Percentiles rank a stretch among this genome's conserved stretches.
phyloP scores from a whole-genome alignment of 495 filamentous ascomycete species.

The Penicillium salamii region DNA sequence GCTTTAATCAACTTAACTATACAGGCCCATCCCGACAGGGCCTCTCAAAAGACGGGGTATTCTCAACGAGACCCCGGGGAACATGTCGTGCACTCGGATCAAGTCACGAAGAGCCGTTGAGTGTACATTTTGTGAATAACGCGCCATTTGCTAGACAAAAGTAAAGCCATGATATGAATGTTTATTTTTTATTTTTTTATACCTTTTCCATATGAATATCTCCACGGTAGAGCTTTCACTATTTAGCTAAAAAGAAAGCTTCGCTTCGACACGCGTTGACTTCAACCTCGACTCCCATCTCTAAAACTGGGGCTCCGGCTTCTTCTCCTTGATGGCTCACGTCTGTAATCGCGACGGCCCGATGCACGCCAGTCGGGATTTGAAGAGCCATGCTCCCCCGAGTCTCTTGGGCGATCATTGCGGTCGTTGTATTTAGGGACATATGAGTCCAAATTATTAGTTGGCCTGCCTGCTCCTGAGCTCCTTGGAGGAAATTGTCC shows the following conservation, averaged over 20 bases:
- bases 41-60: constrained; percentile 4
- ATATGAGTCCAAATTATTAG: constrained; percentile 37
- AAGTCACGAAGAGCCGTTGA: neutral
- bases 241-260: neutral
- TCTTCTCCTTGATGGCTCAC: constrained; percentile 35
- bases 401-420: constrained; percentile 26
- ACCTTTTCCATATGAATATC: neutral
- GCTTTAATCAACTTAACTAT: constrained; percentile 27
- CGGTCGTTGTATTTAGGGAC: constrained; percentile 31
- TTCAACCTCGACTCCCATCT: constrained; percentile 20
- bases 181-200: constrained; percentile 4
- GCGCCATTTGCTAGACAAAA: constrained; percentile 6
- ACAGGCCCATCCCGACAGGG: neutral
- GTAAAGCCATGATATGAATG: constrained; percentile 15
- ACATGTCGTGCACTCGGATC: neutral
- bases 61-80: constrained; percentile 23
- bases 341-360: constrained; percentile 29
- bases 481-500: constrained; percentile 29
- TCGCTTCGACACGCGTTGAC: neutral
- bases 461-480: constrained; percentile 21
- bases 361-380: constrained; percentile 24
- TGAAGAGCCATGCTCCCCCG: constrained; percentile 13
- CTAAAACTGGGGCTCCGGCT: constrained; percentile 38
- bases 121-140: constrained; percentile 3
- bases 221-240: neutral